Conservation (phyloP, 2,329 filamentous ascomycete genomes). For the Stagonosporopsis tanaceti region DNA sequence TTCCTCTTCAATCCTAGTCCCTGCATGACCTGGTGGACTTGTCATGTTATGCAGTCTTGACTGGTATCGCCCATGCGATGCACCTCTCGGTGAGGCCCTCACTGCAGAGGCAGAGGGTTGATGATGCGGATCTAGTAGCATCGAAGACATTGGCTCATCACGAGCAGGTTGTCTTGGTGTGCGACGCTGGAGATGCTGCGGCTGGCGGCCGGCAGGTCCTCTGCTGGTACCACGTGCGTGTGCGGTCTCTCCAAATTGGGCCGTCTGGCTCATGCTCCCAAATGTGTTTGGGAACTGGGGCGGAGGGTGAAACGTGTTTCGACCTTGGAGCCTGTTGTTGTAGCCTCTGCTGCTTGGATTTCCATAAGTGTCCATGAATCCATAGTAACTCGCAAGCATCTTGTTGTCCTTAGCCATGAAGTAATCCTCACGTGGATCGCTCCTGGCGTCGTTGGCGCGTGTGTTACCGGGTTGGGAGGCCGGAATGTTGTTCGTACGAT, state of each 20-base stretch:
- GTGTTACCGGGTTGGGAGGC: slow-evolving; percentile 47
- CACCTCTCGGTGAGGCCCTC: slow-evolving; percentile 56
- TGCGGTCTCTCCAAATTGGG: slow-evolving; percentile 62
- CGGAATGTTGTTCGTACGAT: slow-evolving; percentile 55
- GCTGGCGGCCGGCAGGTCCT: slow-evolving; percentile 34
- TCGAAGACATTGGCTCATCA: slow-evolving; percentile 72
- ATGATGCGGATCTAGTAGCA: slow-evolving; percentile 78
- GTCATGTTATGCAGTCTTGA: slow-evolving; percentile 35
- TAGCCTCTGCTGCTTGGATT: slow-evolving; percentile 38
- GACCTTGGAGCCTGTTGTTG: slow-evolving; percentile 55
- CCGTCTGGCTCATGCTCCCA: slow-evolving; percentile 41
- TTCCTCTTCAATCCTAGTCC: slow-evolving; percentile 56
- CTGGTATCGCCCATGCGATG: slow-evolving; percentile 59
- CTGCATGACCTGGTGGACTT: slow-evolving; percentile 19
- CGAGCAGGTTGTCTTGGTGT: slow-evolving; percentile 30
- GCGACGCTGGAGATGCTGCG: slow-evolving; percentile 38
- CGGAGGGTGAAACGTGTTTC: slow-evolving; percentile 73
- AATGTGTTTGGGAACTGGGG: slow-evolving; percentile 76
- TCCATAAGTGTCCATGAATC: slow-evolving; percentile 89
- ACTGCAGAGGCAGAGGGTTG: slow-evolving; percentile 65
- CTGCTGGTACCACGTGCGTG: slow-evolving; percentile 36
- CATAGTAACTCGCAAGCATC: slow-evolving; percentile 96
- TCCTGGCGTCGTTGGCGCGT: slow-evolving; percentile 57
- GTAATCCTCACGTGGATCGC: slow-evolving; percentile 80
- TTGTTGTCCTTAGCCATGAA: slow-evolving; percentile 96